Evolutionary conservation across 1,139 yeast genomes (phyloP), one percentile per base, ranked within the genome.

Genomic region (Yamadazyma atlantica): DNA sequence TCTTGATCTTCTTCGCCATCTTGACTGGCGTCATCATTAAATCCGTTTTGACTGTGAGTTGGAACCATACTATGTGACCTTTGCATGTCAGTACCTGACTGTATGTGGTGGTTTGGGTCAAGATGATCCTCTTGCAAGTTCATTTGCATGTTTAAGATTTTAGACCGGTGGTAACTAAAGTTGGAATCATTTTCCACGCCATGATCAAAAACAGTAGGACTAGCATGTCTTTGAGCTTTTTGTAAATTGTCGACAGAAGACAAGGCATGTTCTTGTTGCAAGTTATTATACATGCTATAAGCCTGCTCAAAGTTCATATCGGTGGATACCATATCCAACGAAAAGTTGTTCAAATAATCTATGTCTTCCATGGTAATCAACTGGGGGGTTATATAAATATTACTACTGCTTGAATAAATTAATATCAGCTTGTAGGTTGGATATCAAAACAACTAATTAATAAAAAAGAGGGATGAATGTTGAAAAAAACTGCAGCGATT

Each of bases 221-320:
- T 62, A 44, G 62, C 51, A 50, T 51, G 50, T 11, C 23, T 29
- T 51, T 69, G 76, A 1, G 64, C 70, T 46, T 58, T 60, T 42
- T 66, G 68, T 44, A 71, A 60, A 41, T 60, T 64, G 41, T 69
- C 74, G 28, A 70, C 57, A 19, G 65, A 65, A 22, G 51, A 50
- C 25, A 58, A 36, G 16, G 72, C 73, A 34, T 62, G 57, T 38
- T 66, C 68, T 36, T 69, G 73, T 48, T 69, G 75, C 36, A 69
- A 52, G 32, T 57, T 58, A 32, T 62, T 55, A 50, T 69, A 71
- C 68, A 68, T 65, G 26, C 57, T 49, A 47, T 67, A 71, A 17
- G 75, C 75, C 51, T 69, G 74, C 54, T 71, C 76, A 39, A 71
- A 70, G 42, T 70, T 71, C 75, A 71, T 70, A 51, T 69, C 75